Evolutionary conservation across 2,329 filamentous ascomycete species (phyloP), one percentile per base, ranked within the genome.

Genomic region (Neonectria hederae): DNA sequence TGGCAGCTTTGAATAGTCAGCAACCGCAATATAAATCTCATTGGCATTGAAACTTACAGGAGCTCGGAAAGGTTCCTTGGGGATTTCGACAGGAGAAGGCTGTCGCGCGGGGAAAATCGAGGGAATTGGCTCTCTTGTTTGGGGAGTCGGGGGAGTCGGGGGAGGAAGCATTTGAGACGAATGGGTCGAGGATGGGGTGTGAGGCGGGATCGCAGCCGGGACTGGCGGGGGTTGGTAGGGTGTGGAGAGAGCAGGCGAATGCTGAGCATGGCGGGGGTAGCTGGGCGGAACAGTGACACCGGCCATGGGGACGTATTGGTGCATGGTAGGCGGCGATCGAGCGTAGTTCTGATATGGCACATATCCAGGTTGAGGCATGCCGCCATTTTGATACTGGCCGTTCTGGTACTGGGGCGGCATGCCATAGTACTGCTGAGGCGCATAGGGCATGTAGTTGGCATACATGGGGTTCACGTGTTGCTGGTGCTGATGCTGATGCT

Each of bases 191-290:
- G 84, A 84, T 4, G 86, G 86, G 10, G 86, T 86, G 32, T 83
- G 83, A 21, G 84, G 79, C 60, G 79, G 78, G 43, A 81, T 75
- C 19, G 83, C 77, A 59, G 80, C 76, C 26, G 82, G 78, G 19
- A 77, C 76, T 30, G 80, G 77, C 75, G 87, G 79, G 75, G 85
- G 80, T 74, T 88, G 84, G 79, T 88, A 84, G 66, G 89, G 80
- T 61, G 88, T 83, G 58, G 86, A 82, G 76, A 87, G 77, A 53
- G 79, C 82, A n/a, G 86, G 84, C 55, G 85, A 86, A 32, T 81
- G 81, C 59, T 85, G 82, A 79, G 71, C 78, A 73, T 83, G 80
- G 46, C 83, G 81, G 56, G 83, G 72, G 75, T 86, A 87, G 79
- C 74, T 78, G 76, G 83, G 75, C 38, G 80, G 79, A 38, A 81